A percentile compares a stretch with the other conserved stretches of the same genome.
Evolutionary conservation across 139 green algal genomes (phyloP).

Genomic region (Asterochloris sp.): DNA sequence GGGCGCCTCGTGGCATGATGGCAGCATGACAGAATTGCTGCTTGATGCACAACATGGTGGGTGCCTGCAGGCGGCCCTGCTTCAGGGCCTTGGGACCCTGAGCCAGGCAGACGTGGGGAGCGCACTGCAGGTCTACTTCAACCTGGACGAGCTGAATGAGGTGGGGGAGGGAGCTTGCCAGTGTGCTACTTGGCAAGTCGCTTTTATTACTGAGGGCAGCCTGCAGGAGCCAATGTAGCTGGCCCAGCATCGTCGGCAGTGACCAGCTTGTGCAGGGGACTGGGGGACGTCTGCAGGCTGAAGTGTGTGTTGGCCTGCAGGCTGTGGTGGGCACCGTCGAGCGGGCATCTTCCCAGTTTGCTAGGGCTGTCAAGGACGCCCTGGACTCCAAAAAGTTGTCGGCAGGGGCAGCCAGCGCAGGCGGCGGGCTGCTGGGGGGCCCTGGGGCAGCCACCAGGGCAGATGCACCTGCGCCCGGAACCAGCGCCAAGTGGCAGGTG

Average conservation of each 20-base stretch:
- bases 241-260: no score
- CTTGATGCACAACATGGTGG: not conserved
- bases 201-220: no score
- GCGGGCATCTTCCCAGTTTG: conserved; percentile 38
- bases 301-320: conserved; percentile 12
- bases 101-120: conserved; percentile 86
- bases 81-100: conserved; percentile 67
- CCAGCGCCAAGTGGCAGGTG: conserved; percentile 16
- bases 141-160: conserved; percentile 71
- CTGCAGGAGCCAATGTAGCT: no score
- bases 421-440: conserved; percentile 5
- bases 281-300: no score
- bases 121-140: conserved; percentile 90
- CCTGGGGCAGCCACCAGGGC: not conserved
- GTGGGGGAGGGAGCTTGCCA: conserved; percentile 18
- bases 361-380: conserved; percentile 39
- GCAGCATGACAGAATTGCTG: no score
- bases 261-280: no score
- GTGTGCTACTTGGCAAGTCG: no score
- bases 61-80: conserved; percentile 51
- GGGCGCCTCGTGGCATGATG: no score
- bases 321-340: conserved; percentile 41
- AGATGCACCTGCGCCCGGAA: not conserved
- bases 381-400: conserved; percentile 67
- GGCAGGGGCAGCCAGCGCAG: conserved; percentile 14